Percentiles rank a stretch among this genome's conserved stretches.
These are phyloP conservation scores for Pistacia vera DNA, from an alignment of 345 rosid genomes.

Conservation along the genomic window DNA sequence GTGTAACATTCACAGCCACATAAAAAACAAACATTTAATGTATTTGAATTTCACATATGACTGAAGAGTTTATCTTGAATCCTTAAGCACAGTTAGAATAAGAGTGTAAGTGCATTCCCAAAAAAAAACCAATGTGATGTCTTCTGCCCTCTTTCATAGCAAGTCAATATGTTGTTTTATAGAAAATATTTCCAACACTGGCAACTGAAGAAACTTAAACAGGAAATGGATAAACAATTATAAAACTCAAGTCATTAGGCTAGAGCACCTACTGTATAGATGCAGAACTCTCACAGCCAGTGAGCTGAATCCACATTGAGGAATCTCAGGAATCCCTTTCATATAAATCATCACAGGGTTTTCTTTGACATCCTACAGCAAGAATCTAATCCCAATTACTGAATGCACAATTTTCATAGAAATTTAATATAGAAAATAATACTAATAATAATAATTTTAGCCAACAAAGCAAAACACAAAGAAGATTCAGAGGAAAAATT, in stretches of 20 bases:
- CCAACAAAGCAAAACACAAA: constrained; percentile 1
- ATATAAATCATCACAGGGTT: constrained; percentile 93
- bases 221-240: neutral
- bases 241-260: neutral
- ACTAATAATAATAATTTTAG: neutral
- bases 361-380: constrained; percentile 81
- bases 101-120: neutral
- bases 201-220: neutral
- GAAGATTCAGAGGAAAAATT: constrained; percentile 2
- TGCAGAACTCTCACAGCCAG: constrained; percentile 85
- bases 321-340: constrained; percentile 93
- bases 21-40: too few species aligned
- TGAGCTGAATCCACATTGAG: constrained; percentile 96
- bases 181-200: neutral
- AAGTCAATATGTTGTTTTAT: neutral
- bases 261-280: constrained; percentile 63
- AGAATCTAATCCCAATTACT: constrained; percentile 18
- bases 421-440: neutral
- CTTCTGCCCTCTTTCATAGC: neutral
- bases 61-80: neutral
- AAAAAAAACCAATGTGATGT: neutral
- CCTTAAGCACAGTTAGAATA: neutral
- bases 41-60: too few species aligned
- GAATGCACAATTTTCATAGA: neutral
- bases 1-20: too few species aligned